phyloP scores from a whole-genome alignment of 768 basidiomycete genomes.

The Pholiota microspora region DNA sequence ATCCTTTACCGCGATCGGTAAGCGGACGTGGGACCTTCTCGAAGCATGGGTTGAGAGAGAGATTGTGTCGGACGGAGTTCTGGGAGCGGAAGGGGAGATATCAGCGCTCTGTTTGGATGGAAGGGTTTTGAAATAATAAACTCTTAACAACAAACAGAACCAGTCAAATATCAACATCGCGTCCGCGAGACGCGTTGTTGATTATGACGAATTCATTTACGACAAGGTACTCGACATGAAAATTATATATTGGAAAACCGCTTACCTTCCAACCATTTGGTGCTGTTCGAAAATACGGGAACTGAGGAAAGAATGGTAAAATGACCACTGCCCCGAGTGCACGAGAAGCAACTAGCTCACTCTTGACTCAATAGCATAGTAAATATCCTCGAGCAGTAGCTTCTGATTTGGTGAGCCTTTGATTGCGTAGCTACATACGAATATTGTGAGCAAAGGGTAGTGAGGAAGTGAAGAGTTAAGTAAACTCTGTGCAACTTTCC shows the following conservation, averaged over 20 bases:
- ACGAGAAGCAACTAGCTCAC: slow-evolving; percentile 41
- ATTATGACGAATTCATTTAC: slow-evolving; percentile 10
- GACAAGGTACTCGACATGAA: slow-evolving; percentile 16
- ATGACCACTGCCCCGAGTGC: slow-evolving; percentile 14
- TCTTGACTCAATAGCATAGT: slow-evolving; percentile 87
- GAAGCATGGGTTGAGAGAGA: slow-evolving; percentile 88
- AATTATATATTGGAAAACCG: slow-evolving; percentile 12
- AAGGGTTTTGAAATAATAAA: slow-evolving; percentile 29
- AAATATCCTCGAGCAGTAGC: slow-evolving; percentile 83
- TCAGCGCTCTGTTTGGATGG: slow-evolving; percentile 25
- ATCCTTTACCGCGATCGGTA: slow-evolving; percentile 88
- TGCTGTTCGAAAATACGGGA: slow-evolving; percentile 85
- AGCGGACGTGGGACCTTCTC: slow-evolving; percentile 90
- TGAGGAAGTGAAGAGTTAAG: not conserved
- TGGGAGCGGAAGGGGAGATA: slow-evolving; percentile 31
- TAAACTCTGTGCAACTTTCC: slow-evolving; percentile 2
- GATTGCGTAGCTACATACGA: slow-evolving; percentile 70
- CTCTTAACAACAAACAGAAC: slow-evolving; percentile 55
- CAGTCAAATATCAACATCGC: slow-evolving; percentile 67
- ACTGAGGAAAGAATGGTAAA: slow-evolving; percentile 44
- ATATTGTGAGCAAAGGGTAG: slow-evolving; percentile 10
- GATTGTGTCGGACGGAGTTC: slow-evolving; percentile 91
- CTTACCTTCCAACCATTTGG: slow-evolving; percentile 92
- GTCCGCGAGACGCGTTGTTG: slow-evolving; percentile 43
- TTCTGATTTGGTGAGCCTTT: slow-evolving; percentile 90